Evolutionary conservation across 257 asterid species (phyloP), one percentile per base, ranked within the genome.

Genomic region (Verbascum thapsus): DNA sequence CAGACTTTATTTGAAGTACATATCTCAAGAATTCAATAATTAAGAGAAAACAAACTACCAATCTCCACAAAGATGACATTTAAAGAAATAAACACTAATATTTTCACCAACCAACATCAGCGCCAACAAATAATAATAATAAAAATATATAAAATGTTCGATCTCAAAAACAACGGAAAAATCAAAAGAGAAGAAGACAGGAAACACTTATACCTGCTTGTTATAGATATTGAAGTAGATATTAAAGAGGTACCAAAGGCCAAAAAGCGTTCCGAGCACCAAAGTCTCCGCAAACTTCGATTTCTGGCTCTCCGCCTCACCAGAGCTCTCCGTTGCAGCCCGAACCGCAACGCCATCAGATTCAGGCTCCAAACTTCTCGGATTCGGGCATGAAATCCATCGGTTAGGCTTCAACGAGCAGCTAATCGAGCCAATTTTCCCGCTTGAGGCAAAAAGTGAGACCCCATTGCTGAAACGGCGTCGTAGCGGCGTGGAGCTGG

Each of bases 181-280:
- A 13, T 2, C 1, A 4, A 48, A 12, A 20, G 13, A 8, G 23
- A 18, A 12, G 15, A 16, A 53, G 17, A 37, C 39, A 12, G 44
- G 35, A 53, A 47, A 34, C 52, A 37, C 1, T 26, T 26, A 26
- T 5, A 88, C 97, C 97, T 90, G 96, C 64, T 94, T 94, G 78
- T 94, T 90, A 70, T 94, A 90, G 66, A 94, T 87, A 66, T 94
- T 94, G 85, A 94, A 94, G 88, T 85, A 94, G 83, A 90, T 90
- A 61, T 94, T 94, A 34, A 94, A 90, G 8, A 90, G 74, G 76
- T 85, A 90, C 99, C 99, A 94, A 38, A 87, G 80, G 64, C 97
- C 99, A 54, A 90, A 90, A 2, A 94, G 85, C 52, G 74, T 12
- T 13, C 96, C 98, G 4, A 94, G 95, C 68, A 94, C 88, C 78